Percentiles rank a stretch among this genome's conserved stretches.
phyloP scores from a whole-genome alignment of 2,329 filamentous ascomycete species.

The Phialophora macrospora region DNA sequence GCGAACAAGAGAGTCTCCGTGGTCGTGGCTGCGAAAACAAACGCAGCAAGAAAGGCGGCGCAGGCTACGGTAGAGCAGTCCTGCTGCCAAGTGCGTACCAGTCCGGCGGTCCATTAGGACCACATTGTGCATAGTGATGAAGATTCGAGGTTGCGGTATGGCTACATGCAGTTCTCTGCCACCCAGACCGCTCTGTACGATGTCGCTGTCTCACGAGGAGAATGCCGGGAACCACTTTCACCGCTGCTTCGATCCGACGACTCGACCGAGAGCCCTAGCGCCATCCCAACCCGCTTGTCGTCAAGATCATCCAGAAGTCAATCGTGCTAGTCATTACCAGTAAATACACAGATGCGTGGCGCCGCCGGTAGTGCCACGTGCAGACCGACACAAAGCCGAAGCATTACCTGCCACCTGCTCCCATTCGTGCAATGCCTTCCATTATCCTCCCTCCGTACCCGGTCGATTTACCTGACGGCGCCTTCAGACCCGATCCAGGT shows the following conservation, averaged over 20 bases:
- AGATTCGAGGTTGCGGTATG: not conserved
- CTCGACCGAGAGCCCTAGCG: not conserved
- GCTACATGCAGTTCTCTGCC: not conserved
- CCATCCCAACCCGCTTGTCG: conserved; percentile 10
- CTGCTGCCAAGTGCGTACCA: not conserved
- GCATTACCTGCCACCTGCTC: conserved; percentile 36
- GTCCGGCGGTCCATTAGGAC: not conserved
- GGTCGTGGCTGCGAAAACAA: too few relatives aligned
- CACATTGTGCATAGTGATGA: not conserved
- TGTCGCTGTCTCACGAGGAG: not conserved
- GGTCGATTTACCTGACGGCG: conserved; percentile 34
- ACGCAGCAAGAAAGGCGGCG: too few relatives aligned
- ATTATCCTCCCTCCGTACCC: conserved; percentile 40
- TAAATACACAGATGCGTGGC: conserved; percentile 4
- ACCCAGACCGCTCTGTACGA: not conserved
- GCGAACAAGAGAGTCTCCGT: not conserved
- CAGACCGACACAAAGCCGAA: not conserved
- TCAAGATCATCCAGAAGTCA: conserved; percentile 24
- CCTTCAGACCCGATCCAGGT: conserved; percentile 38
- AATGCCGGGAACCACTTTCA: not conserved
- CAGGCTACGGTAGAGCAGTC: not conserved
- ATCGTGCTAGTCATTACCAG: conserved; percentile 30
- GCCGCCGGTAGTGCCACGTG: not conserved
- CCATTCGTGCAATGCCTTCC: conserved; percentile 43
- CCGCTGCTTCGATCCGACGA: not conserved